phyloP scores from a whole-genome alignment of 768 basidiomycete species.

The Leccinellum rugosiceps region DNA sequence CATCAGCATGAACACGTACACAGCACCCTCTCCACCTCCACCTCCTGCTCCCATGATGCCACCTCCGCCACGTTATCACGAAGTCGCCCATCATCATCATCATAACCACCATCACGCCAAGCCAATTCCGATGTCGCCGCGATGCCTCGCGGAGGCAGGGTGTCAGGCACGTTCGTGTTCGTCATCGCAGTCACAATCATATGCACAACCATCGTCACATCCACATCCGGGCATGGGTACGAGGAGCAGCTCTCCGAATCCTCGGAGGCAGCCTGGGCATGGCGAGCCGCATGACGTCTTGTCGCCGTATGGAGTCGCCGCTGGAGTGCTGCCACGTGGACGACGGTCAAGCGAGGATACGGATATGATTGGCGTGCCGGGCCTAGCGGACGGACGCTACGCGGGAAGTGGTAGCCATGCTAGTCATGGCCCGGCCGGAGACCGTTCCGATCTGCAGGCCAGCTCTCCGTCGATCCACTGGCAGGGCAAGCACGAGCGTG shows the following conservation, averaged over 20 bases:
- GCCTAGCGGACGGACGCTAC: constrained; percentile 5
- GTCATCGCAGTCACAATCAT: background rate
- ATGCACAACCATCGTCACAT: background rate
- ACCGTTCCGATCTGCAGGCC: constrained; percentile 2
- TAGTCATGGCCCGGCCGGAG: constrained; percentile 3
- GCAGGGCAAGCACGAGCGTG: constrained; percentile 2
- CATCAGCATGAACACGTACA: background rate
- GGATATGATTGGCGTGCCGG: background rate
- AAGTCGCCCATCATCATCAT: constrained; percentile 2
- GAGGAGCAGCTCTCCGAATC: background rate
- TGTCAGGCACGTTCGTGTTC: constrained; percentile 19
- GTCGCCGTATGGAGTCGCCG: constrained; percentile 2
- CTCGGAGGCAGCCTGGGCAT: constrained; percentile 15
- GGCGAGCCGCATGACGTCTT: constrained; percentile 6
- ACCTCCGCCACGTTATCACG: constrained; percentile 21
- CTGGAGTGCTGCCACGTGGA: constrained; percentile 2
- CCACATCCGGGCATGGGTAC: background rate
- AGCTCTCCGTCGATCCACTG: background rate
- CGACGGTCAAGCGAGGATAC: constrained; percentile 13
- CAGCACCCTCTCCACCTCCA: background rate
- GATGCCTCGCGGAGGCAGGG: constrained; percentile 23
- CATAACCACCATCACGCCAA: background rate
- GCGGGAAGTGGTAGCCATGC: background rate
- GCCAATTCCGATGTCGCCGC: constrained; percentile 4
- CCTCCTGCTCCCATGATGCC: constrained; percentile 10